Evolutionary conservation across 1,139 yeast species (phyloP).

Genomic region (Zygoascus sp.): DNA sequence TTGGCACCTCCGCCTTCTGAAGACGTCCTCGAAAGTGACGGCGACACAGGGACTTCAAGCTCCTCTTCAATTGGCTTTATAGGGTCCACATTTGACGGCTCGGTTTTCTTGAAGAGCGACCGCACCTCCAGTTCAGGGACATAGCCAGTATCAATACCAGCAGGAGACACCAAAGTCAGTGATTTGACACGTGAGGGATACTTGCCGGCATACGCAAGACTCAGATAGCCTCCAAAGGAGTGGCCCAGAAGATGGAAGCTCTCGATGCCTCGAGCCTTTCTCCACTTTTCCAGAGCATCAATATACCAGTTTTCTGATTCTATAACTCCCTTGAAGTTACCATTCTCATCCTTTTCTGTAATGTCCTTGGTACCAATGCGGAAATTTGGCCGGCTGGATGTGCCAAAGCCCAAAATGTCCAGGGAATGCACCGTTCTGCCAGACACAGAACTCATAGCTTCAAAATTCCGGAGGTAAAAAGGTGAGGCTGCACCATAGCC

Average conservation of each 20-base stretch:
- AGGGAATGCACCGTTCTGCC: conserved; percentile 61
- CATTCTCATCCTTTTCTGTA: conserved; percentile 21
- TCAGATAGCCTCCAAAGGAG: conserved; percentile 87
- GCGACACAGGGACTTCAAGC: background rate
- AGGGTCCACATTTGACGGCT: conserved; percentile 1
- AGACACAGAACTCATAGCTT: conserved; percentile 38
- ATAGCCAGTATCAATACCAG: conserved; percentile 54
- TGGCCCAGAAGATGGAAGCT: conserved; percentile 79
- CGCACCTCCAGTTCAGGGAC: conserved; percentile 28
- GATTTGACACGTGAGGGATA: conserved; percentile 63
- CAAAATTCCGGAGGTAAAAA: conserved; percentile 75
- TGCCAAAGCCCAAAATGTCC: conserved; percentile 83
- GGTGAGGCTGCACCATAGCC: conserved; percentile 94
- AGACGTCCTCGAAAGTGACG: background rate
- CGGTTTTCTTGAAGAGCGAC: conserved; percentile 2
- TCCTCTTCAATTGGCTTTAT: conserved; percentile 4
- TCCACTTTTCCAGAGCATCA: conserved; percentile 80
- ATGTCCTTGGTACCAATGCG: conserved; percentile 29
- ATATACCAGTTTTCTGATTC: conserved; percentile 71
- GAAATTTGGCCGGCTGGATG: conserved; percentile 61
- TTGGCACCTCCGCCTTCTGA: background rate
- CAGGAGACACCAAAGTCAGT: conserved; percentile 78
- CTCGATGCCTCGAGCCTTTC: conserved; percentile 45
- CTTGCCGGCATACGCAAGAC: conserved; percentile 70
- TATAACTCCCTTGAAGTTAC: conserved; percentile 25